Conservation (phyloP, 768 basidiomycete species). For the Russula sp. region DNA sequence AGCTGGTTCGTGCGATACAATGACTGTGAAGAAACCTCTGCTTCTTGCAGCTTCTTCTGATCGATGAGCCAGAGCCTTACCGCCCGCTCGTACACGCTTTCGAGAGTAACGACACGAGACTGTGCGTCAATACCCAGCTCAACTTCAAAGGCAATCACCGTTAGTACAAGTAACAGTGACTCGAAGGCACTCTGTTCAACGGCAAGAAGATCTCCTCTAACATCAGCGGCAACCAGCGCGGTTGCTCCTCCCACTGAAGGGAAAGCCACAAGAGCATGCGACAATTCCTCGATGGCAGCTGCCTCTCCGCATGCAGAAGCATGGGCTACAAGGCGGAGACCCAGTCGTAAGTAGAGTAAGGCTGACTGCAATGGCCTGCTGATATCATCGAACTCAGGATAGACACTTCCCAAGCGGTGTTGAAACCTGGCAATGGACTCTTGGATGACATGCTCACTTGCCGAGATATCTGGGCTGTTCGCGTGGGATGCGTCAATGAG, state of each 20-base stretch:
- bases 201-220: slow-evolving; percentile 24
- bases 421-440: slow-evolving; percentile 71
- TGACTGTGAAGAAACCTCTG: slow-evolving; percentile 55
- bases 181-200: slow-evolving; percentile 32
- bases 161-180: slow-evolving; percentile 41
- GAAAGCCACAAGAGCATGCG: slow-evolving; percentile 41
- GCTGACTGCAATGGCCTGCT: slow-evolving; percentile 57
- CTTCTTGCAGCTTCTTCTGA: slow-evolving; percentile 57
- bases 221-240: slow-evolving; percentile 27
- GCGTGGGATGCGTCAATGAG: slow-evolving; percentile 36
- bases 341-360: slow-evolving; percentile 59
- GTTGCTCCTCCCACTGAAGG: slow-evolving; percentile 44
- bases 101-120: slow-evolving; percentile 33
- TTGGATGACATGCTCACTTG: slow-evolving; percentile 68
- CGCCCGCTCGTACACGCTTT: slow-evolving; percentile 56
- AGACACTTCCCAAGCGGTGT: slow-evolving; percentile 60
- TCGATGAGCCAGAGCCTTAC: slow-evolving; percentile 82
- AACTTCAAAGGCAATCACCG: slow-evolving; percentile 40
- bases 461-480: slow-evolving; percentile 32
- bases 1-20: slow-evolving; percentile 64
- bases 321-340: slow-evolving; percentile 49
- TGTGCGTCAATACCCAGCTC: slow-evolving; percentile 34
- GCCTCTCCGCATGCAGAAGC: not conserved
- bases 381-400: slow-evolving; percentile 68
- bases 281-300: slow-evolving; percentile 18